Base-by-base conservation (phyloP, 768 basidiomycete genomes). In the Sarcodon sp. region DNA sequence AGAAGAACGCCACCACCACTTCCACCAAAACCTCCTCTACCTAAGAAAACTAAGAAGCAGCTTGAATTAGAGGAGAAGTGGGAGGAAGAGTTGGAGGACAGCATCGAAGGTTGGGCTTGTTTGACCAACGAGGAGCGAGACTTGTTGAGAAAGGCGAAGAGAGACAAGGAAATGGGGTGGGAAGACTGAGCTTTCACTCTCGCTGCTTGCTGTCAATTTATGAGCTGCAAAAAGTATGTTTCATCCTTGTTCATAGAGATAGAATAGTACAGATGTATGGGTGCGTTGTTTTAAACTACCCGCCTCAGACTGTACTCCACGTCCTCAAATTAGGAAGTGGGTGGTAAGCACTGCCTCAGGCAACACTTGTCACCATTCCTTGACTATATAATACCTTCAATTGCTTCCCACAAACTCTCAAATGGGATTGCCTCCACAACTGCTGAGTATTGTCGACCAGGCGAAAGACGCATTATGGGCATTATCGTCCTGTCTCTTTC, bases 401-500 rank as follows among this genome's bases (percentile, higher is more conserved):
- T 4, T 27, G 21, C 4, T 27, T 27, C 21, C 21, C 21, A 27
- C 21, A 27, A 27, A 27, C 39, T 15, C 15, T 27, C 4, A 13
- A 41, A 41, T 41, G 39, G 15, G 6, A 16, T 27, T 41, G 27
- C 13, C 39, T 9, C 39, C 39, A 16, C 16, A 15, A 13, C 39
- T 41, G 15, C n/a, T 41, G 39, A 41, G 7, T 41, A 15, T 41
- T 7, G 39, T 41, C 11, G 39, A 85, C 57, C 81, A 82, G 53
- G 79, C 79, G 13, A 88, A 87, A 58, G 89, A 93, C 59, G 83
- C 85, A 1, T 61, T 91, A 10, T 86, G 79, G 73, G 86, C 84
- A 7, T 65, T 93, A 21, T 80, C 88, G 0, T 84, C 84, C 9
- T 88, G 87, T 63, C 62, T 87, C 35, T 89, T 83, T 66, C 77